Evolutionary conservation across 2,329 filamentous ascomycete species (phyloP), one percentile per base, ranked within the genome.

Genomic region (Diplocarpon mali): DNA sequence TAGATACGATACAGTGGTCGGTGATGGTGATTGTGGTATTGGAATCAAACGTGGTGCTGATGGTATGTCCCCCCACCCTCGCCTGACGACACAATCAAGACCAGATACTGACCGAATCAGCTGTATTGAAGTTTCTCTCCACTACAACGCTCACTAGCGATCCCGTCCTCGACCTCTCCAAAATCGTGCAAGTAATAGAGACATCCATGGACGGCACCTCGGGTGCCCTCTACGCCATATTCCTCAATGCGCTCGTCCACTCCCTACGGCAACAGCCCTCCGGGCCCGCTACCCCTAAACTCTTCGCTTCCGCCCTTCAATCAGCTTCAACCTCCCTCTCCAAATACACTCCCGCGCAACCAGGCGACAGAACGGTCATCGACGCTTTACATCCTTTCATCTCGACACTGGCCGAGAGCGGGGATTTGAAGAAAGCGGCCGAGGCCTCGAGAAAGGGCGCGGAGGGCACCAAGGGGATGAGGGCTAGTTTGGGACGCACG

Each of bases 321-420:
- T 72, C 78, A 54, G 85, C 86, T 42, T 76, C 83, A 50, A 70
- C 79, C 15, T 78, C 81, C 1, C 69, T 98, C 46, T 75, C 72
- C 30, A 83, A 73, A 59, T 96, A 96, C 64, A 98, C 92, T 2
- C 89, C 90, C 1, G 92, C 92, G 0, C 78, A 82, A 42, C 83
- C 83, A 0, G 92, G 92, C 24, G 92, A 98, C 62, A 75, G 92
- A 40, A 98, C 92, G 0, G 68, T 96, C 30, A 76, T 96, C 29
- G 92, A 98, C 65, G 88, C 90, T 1, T 69, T 98, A 40, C 76
- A 85, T 50, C 92, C 92, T 1, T 98, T 96, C 61, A 80, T 93
- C 41, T 75, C 86, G 35, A 76, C 73, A 2, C 72, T 96, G 2
- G 70, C 66, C 6, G 65, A 73, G 57, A 80, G 78, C 0, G 76